Evolutionary conservation across 208 protist species (phyloP).

Genomic region (Wallacemonas sp.): DNA sequence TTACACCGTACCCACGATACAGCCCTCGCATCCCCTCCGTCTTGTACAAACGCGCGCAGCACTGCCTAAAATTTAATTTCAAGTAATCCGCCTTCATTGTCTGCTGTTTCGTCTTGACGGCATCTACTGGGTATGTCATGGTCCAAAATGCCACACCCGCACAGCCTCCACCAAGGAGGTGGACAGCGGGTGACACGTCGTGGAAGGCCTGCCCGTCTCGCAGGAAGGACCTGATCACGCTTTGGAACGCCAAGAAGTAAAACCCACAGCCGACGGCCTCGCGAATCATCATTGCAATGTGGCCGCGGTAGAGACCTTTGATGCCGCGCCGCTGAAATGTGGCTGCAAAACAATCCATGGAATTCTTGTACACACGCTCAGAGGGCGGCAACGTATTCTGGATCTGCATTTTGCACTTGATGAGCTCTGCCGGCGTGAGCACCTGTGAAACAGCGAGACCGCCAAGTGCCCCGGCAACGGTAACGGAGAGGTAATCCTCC

Average conservation of each 20-base stretch:
- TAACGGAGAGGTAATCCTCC: constrained; percentile 70
- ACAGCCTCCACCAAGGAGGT: constrained; percentile 84
- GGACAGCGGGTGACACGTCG: constrained; percentile 72
- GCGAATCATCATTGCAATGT: constrained; percentile 86
- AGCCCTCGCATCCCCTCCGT: constrained; percentile 84
- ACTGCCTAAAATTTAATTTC: constrained; percentile 71
- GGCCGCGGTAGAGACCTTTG: constrained; percentile 78
- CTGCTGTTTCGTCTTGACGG: constrained; percentile 91
- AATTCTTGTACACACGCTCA: constrained; percentile 80
- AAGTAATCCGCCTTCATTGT: constrained; percentile 81
- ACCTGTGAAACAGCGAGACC: constrained; percentile 80
- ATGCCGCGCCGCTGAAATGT: constrained; percentile 71
- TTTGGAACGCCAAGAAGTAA: constrained; percentile 88
- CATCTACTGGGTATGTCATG: constrained; percentile 88
- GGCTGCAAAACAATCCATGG: constrained; percentile 67
- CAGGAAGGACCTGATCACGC: constrained; percentile 70
- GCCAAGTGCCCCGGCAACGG: constrained; percentile 52
- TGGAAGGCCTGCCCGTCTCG: constrained; percentile 59
- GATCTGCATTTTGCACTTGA: constrained; percentile 93
- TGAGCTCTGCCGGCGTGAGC: constrained; percentile 88
- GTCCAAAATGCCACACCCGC: constrained; percentile 92
- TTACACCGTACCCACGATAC: constrained; percentile 86
- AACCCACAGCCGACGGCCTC: constrained; percentile 84
- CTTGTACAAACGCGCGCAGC: constrained; percentile 75
- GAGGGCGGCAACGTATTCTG: constrained; percentile 84